These are phyloP conservation scores for Corymbia maculata DNA, from an alignment of 345 rosid genomes.

Conservation along the genomic window DNA sequence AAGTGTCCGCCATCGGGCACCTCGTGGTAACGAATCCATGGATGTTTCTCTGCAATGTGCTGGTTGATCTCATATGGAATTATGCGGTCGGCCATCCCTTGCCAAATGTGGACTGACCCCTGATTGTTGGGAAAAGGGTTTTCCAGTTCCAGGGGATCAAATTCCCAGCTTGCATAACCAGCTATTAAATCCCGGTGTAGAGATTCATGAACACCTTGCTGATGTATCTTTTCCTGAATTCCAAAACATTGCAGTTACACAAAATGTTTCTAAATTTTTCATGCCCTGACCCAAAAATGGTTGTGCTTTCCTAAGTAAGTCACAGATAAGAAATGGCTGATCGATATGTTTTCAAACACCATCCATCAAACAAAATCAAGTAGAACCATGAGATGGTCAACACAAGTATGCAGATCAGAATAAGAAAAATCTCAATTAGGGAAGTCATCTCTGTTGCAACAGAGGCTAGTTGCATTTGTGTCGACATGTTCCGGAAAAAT, in stretches of 20 bases:
- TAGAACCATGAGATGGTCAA: not conserved
- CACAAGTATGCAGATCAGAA: not conserved
- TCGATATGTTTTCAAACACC: not conserved
- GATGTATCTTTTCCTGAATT: conserved; percentile 43
- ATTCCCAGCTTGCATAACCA: conserved; percentile 69
- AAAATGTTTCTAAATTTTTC: not conserved
- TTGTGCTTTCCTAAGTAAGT: not conserved
- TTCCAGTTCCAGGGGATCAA: conserved; percentile 48
- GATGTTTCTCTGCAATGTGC: conserved; percentile 43
- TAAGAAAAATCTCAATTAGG: not conserved
- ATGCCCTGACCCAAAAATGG: not conserved
- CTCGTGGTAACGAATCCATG: conserved; percentile 74
- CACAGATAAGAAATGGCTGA: not conserved
- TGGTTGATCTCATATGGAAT: conserved; percentile 37
- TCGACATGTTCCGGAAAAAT: not conserved
- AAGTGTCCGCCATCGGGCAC: conserved; percentile 57
- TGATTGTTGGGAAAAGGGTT: conserved; percentile 50
- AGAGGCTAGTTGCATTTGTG: not conserved
- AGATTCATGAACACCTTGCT: conserved; percentile 67
- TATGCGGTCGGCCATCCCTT: conserved; percentile 55
- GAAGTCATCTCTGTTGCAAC: not conserved
- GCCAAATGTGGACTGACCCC: conserved; percentile 75
- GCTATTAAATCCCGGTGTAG: conserved; percentile 52
- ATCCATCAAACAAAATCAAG: not conserved
- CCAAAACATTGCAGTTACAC: not conserved